phyloP scores from a whole-genome alignment of 2,329 filamentous ascomycete genomes.

The Cordyceps pruinosa region DNA sequence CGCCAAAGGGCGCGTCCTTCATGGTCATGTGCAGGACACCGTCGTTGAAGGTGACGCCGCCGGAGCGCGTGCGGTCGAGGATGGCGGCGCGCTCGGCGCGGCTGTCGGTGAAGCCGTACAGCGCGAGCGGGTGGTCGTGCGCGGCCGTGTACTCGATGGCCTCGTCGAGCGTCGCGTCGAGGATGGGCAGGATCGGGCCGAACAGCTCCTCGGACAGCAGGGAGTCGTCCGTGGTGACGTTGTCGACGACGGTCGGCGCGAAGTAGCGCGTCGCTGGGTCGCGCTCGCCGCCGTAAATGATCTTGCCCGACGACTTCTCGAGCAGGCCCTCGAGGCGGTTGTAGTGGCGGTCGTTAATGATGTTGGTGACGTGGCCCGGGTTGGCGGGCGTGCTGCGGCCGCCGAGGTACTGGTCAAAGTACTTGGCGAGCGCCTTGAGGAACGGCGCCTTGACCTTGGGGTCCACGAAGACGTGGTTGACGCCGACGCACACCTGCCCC shows the following conservation, averaged over 20 bases:
- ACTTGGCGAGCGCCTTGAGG: constrained; percentile 25
- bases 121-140: constrained; percentile 29
- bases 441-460: constrained; percentile 31
- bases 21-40: constrained; percentile 36
- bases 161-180: constrained; percentile 26
- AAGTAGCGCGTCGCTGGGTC: constrained; percentile 26
- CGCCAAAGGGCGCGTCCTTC: constrained; percentile 40
- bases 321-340: constrained; percentile 32
- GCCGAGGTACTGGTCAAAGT: constrained; percentile 26
- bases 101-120: constrained; percentile 35
- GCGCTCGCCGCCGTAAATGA: constrained; percentile 29
- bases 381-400: constrained; percentile 15
- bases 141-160: constrained; percentile 24
- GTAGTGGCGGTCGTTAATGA: constrained; percentile 37
- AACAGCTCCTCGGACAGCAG: constrained; percentile 40
- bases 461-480: constrained; percentile 39
- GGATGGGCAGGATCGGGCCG: constrained; percentile 35
- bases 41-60: constrained; percentile 46
- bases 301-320: constrained; percentile 27
- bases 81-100: constrained; percentile 28
- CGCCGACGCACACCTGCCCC: constrained; percentile 23
- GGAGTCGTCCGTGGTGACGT: constrained; percentile 28
- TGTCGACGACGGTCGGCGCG: constrained; percentile 31
- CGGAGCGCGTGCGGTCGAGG: constrained; percentile 33
- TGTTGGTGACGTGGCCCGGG: constrained; percentile 22